Base-by-base conservation (phyloP, 2,329 filamentous ascomycete genomes). In the Coniochaeta sp. region DNA sequence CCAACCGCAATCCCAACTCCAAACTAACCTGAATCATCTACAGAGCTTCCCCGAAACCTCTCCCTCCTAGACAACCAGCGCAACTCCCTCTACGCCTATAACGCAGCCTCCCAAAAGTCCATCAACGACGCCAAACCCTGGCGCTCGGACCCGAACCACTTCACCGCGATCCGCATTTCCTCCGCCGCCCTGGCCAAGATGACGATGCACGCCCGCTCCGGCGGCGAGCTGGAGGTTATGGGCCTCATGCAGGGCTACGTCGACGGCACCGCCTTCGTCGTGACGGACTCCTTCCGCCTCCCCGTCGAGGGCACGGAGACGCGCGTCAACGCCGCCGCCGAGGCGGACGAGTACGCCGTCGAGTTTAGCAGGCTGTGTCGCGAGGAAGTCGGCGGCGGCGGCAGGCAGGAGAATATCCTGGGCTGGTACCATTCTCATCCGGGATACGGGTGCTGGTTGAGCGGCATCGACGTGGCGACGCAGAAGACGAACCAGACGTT, bases 241-340 rank as follows among this genome's bases (percentile, higher is more conserved):
- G 94, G 94, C 52, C 71, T 99, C 61, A 99, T 99, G 94, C 88
- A 95, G 65, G 94, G 94, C 56, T 96, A 95, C 68, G 86, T 96
- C 48, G 82, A 89, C 58, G 83, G 85, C 38, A 86, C 95, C 62
- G 81, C 88, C 1, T 89, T 99, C 63, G 83, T 99, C 58, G 87
- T 99, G 51, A 97, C 91, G 1, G 94, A 99, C 65, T 90, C 91
- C 24, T 94, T 97, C 70, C 83, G 91, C 18, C 75, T 99, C 33
- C 94, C 94, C 0, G 94, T 99, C 35, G 94, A 99, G 67, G 94
- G 94, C 24, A 99, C 94, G n/a, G 94, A 99, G 73, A 99, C 94
- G 2, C 81, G 94, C 55, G 94, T 99, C 60, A 99, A 99, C 67
- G 94, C 94, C 0, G 91, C 96, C 64, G 86, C 87, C 58, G 91